Percentiles rank a stretch among this genome's conserved stretches.
phyloP scores from a whole-genome alignment of 2,329 filamentous ascomycete genomes.

The Aspergillus neotritici region DNA sequence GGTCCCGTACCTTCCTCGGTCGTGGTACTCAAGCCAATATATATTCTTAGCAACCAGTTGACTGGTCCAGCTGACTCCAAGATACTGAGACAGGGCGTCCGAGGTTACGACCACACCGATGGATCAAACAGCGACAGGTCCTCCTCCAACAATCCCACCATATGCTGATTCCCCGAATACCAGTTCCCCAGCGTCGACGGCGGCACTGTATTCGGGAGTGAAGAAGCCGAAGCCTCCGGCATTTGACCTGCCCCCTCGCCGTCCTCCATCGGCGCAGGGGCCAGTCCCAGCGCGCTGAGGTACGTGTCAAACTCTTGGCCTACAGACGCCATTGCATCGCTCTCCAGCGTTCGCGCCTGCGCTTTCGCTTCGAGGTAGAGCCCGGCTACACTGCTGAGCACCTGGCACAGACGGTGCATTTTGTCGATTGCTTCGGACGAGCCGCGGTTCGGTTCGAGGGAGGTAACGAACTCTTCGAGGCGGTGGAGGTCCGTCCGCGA shows the following conservation, averaged over 20 bases:
- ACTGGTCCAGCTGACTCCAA: no score
- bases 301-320: slow-evolving; percentile 61
- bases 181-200: slow-evolving; percentile 53
- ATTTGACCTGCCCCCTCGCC: slow-evolving; percentile 11
- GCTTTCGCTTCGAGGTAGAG: slow-evolving; percentile 60
- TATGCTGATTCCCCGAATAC: slow-evolving; percentile 61
- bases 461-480: slow-evolving; percentile 53
- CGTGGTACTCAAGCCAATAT: no score
- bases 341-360: slow-evolving; percentile 46
- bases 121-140: slow-evolving; percentile 40
- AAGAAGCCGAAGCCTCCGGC: background rate
- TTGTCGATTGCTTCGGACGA: slow-evolving; percentile 56
- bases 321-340: slow-evolving; percentile 46
- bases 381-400: slow-evolving; percentile 57
- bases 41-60: no score
- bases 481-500: slow-evolving; percentile 49
- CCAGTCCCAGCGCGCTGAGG: slow-evolving; percentile 58
- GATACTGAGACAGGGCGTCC: no score
- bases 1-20: no score
- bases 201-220: slow-evolving; percentile 4
- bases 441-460: slow-evolving; percentile 48
- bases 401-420: slow-evolving; percentile 56
- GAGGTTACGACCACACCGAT: slow-evolving; percentile 5
- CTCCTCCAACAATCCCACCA: slow-evolving; percentile 61
- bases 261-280: slow-evolving; percentile 31